Evolutionary conservation across 1,284 basidiomycete genomes (phyloP), one percentile per base, ranked within the genome.

Genomic region (Fomitopsis schrenkii): DNA sequence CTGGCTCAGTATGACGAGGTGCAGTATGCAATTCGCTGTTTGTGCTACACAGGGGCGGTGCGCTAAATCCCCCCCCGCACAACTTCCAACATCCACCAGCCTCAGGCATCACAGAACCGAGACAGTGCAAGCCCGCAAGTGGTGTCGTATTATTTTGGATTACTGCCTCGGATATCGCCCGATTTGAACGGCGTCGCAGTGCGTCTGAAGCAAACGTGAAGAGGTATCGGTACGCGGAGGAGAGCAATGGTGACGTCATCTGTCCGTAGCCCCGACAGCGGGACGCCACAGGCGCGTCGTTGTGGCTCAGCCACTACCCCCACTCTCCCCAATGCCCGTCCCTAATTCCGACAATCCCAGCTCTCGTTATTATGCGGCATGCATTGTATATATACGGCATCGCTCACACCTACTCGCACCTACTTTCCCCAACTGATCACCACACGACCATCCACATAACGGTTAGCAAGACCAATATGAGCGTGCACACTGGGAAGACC

Each of bases 401-500:
- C 26, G 46, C 10, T 2, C 22, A 22, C 46, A 48, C 26, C 10
- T 28, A 12, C 26, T 19, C 22, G 26, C 26, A 30, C 22, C 26
- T 9, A 30, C 4, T 3, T 14, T 6, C 46, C 2, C 26, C 22
- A 12, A 22, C 12, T 30, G 46, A 48, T 22, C 8, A 48, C 26
- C 28, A 22, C 46, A 48, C 46, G 26, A 28, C 46, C 50, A 9
- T 30, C 36, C 3, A 38, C 50, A 15, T n/a, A 53, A 36, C 55
- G 41, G 8, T 6, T 5, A 8, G 41, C 22, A n/a, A 9, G 33
- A 50, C 46, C 6, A 50, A 40, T 7, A 60, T 56, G 44, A 45
- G 42, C 41, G 50, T 28, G 54, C 59, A 61, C 36, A 54, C n/a
- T n/a, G n/a, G n/a, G n/a, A n/a, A 41, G 50, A 48, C 52, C 48